phyloP scores from a whole-genome alignment of 1,139 yeast genomes.

The Debaryomyces udenii region DNA sequence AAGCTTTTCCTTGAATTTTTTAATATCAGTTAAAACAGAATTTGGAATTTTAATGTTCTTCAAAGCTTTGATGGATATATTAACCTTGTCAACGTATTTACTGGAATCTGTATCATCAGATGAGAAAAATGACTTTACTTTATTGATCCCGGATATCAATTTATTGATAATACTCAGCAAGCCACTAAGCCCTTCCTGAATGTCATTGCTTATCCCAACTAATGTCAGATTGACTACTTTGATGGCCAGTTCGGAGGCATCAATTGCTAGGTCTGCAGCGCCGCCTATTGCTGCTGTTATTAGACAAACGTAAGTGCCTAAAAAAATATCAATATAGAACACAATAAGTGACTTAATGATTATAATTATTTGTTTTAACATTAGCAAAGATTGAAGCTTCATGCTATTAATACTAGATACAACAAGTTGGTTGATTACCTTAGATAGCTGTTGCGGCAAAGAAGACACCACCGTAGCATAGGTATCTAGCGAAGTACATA shows the following conservation, averaged over 20 bases:
- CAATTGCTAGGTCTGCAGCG: constrained; percentile 70
- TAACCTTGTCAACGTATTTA: constrained; percentile 46
- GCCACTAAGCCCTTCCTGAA: constrained; percentile 64
- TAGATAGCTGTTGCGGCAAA: constrained; percentile 60
- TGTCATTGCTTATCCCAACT: constrained; percentile 52
- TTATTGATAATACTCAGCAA: constrained; percentile 56
- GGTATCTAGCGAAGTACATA: constrained; percentile 51
- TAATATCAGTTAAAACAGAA: constrained; percentile 56
- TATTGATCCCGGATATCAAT: constrained; percentile 42
- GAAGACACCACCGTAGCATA: constrained; percentile 46
- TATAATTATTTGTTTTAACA: constrained; percentile 44
- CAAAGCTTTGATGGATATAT: constrained; percentile 60
- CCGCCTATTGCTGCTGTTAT: constrained; percentile 74
- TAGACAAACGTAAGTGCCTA: constrained; percentile 88
- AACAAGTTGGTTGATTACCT: constrained; percentile 55
- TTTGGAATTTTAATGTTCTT: constrained; percentile 64
- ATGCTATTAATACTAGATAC: constrained; percentile 48
- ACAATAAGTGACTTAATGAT: constrained; percentile 62
- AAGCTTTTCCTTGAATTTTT: constrained; percentile 45
- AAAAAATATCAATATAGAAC: constrained; percentile 68
- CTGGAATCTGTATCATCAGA: constrained; percentile 33
- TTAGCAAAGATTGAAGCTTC: constrained; percentile 43
- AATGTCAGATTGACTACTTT: constrained; percentile 63
- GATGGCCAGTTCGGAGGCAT: constrained; percentile 67
- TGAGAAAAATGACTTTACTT: constrained; percentile 57